Evolutionary conservation across 1,139 yeast species (phyloP).

Genomic region (Kurtzmaniella quercitrusa): DNA sequence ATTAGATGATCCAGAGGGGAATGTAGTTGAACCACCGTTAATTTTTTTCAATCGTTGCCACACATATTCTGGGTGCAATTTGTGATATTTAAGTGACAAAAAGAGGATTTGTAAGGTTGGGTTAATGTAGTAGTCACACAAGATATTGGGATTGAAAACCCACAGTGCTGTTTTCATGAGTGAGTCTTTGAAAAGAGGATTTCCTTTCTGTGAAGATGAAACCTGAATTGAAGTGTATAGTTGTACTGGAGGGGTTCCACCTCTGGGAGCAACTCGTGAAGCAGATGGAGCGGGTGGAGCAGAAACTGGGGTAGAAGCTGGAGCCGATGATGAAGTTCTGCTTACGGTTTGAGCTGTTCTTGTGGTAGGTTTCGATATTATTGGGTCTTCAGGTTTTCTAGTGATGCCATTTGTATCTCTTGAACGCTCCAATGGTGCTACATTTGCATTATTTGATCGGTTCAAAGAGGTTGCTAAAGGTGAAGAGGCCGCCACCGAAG

Average conservation of each 20-base stretch:
- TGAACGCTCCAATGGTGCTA: background rate
- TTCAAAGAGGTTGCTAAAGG: background rate
- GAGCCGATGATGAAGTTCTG: slow-evolving; percentile 8
- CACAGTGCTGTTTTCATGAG: slow-evolving; percentile 36
- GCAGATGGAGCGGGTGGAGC: slow-evolving; percentile 2
- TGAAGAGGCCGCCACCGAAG: background rate
- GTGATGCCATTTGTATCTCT: background rate
- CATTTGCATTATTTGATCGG: background rate
- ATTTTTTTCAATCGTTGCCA: slow-evolving; percentile 61
- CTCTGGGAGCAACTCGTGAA: slow-evolving; percentile 1
- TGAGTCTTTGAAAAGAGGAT: slow-evolving; percentile 38
- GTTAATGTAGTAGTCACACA: slow-evolving; percentile 64
- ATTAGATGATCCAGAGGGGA: slow-evolving; percentile 18
- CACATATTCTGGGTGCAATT: slow-evolving; percentile 83
- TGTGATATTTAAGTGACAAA: slow-evolving; percentile 76
- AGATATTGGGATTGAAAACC: slow-evolving; percentile 32
- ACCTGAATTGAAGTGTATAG: slow-evolving; percentile 19
- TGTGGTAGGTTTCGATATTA: no score
- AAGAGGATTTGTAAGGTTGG: slow-evolving; percentile 66
- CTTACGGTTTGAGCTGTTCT: slow-evolving; percentile 3
- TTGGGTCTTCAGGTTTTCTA: background rate
- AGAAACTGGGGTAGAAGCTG: slow-evolving; percentile 4
- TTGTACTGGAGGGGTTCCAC: slow-evolving; percentile 6
- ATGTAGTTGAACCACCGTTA: slow-evolving; percentile 26
- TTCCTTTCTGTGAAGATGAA: slow-evolving; percentile 36